phyloP scores from a whole-genome alignment of 768 basidiomycete species.

The Collybia mongolica region DNA sequence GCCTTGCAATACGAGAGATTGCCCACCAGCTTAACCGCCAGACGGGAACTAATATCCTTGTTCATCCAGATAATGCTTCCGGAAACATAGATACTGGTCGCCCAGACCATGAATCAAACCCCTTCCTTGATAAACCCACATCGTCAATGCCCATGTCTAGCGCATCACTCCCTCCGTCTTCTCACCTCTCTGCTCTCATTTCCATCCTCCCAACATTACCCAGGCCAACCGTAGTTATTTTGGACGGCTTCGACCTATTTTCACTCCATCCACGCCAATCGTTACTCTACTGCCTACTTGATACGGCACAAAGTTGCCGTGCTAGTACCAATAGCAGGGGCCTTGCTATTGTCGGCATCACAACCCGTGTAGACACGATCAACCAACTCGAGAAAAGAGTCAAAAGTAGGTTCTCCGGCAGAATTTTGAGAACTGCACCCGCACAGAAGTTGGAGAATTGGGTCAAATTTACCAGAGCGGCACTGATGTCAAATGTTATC shows the following conservation, averaged over 20 bases:
- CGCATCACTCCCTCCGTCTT: constrained; percentile 55
- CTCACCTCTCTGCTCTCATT: constrained; percentile 73
- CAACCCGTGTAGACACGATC: constrained; percentile 84
- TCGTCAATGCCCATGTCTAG: constrained; percentile 7
- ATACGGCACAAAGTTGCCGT: constrained; percentile 87
- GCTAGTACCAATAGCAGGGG: constrained; percentile 60
- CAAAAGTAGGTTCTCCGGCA: constrained; percentile 94
- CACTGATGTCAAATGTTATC: constrained; percentile 36
- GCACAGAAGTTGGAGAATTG: constrained; percentile 50
- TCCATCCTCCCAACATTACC: constrained; percentile 75
- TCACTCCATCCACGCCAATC: constrained; percentile 90
- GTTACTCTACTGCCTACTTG: constrained; percentile 91
- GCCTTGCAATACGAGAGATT: constrained; percentile 90
- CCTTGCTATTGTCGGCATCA: constrained; percentile 83
- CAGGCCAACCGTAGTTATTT: constrained; percentile 76
- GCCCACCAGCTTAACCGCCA: constrained; percentile 80
- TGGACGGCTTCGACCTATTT: constrained; percentile 95
- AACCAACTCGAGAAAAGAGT: constrained; percentile 93
- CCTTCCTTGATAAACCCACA: constrained; percentile 39
- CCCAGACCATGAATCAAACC: constrained; percentile 42
- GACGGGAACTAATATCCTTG: constrained; percentile 60
- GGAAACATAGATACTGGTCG: constrained; percentile 25
- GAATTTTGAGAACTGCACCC: constrained; percentile 77
- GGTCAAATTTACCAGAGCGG: constrained; percentile 43
- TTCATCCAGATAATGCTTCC: constrained; percentile 35